Conservation (phyloP, 2,329 filamentous ascomycete species). For the Colletotrichum sp. region DNA sequence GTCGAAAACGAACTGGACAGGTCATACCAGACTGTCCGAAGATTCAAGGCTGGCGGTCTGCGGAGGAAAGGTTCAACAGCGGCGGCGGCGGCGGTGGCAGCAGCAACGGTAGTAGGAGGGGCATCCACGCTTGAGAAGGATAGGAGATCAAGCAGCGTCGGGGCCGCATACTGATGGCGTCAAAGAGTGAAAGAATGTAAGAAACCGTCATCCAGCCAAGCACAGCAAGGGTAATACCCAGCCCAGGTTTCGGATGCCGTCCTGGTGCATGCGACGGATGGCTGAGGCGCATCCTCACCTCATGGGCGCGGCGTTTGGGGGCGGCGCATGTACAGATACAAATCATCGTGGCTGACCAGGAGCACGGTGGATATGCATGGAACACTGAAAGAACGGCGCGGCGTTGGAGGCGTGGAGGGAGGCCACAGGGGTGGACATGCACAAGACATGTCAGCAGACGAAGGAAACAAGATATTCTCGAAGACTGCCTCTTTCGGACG, state of each 20-base stretch:
- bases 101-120: not conserved
- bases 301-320: not conserved
- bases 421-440: not conserved
- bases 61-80: slow-evolving; percentile 46
- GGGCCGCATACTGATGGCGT: slow-evolving; percentile 9
- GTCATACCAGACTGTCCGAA: slow-evolving; percentile 80
- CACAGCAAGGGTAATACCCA: not conserved
- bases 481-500: not conserved
- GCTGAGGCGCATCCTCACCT: not conserved
- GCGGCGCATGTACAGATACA: not conserved
- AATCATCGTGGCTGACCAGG: not conserved
- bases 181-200: not conserved
- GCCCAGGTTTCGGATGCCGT: not conserved
- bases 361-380: not conserved
- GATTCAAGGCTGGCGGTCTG: slow-evolving; percentile 59
- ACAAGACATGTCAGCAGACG: not conserved
- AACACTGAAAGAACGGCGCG: not conserved
- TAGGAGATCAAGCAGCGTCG: slow-evolving; percentile 25
- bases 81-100: not conserved
- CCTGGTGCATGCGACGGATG: not conserved
- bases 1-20: slow-evolving; percentile 88
- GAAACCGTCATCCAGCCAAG: not conserved
- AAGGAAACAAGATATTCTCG: slow-evolving; percentile 6
- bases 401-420: not conserved
- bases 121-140: slow-evolving; percentile 18